phyloP scores from a whole-genome alignment of 2,329 filamentous ascomycete genomes.

The Colletotrichum higginsianum region DNA sequence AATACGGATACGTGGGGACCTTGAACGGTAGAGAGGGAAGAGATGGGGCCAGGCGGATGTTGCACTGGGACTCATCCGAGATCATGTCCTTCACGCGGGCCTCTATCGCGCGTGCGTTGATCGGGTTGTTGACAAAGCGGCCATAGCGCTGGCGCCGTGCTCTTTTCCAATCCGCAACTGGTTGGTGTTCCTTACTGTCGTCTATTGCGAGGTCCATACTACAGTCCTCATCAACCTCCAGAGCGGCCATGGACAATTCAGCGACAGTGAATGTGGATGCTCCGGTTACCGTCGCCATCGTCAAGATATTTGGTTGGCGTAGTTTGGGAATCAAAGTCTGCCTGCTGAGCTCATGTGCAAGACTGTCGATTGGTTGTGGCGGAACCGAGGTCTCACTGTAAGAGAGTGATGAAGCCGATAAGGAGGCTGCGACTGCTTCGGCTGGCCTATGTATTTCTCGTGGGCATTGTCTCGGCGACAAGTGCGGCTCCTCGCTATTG shows the following conservation, averaged over 20 bases:
- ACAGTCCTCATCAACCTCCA: conserved; percentile 39
- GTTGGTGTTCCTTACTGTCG: conserved; percentile 25
- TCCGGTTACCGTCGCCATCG: not conserved
- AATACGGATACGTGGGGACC: conserved; percentile 3
- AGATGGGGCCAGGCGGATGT: conserved; percentile 9
- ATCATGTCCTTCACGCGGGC: conserved; percentile 33
- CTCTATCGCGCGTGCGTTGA: conserved; percentile 29
- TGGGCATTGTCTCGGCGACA: conserved; percentile 34
- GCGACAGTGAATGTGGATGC: conserved; percentile 12
- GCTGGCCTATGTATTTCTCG: conserved; percentile 11
- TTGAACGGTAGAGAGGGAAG: not conserved
- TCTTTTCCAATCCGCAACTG: conserved; percentile 38
- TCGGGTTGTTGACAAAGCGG: conserved; percentile 35
- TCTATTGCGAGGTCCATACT: conserved; percentile 26
- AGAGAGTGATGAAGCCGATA: not conserved
- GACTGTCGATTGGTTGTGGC: conserved; percentile 35
- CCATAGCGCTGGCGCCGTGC: conserved; percentile 34
- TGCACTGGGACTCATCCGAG: conserved; percentile 24
- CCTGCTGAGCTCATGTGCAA: conserved; percentile 33
- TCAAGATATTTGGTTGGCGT: not conserved
- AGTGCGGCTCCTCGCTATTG: conserved; percentile 12
- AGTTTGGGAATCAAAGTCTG: conserved; percentile 30
- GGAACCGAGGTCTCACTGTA: not conserved
- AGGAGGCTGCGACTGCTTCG: not conserved
- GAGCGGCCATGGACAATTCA: conserved; percentile 14